These are phyloP conservation scores for Salix dunnii DNA, from an alignment of 345 rosid genomes.

Conservation along the genomic window DNA sequence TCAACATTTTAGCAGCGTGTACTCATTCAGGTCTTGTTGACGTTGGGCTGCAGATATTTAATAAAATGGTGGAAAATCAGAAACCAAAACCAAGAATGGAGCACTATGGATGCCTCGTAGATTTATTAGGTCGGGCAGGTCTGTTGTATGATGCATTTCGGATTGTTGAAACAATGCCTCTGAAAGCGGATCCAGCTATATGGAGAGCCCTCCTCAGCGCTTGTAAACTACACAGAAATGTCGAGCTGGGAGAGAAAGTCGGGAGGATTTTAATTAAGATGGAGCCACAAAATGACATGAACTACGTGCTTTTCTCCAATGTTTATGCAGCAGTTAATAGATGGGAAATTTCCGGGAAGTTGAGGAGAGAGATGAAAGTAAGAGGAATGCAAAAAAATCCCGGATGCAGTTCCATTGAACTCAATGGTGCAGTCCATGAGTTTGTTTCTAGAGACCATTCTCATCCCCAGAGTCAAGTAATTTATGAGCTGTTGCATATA, in stretches of 20 bases:
- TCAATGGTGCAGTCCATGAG: conserved; percentile 19
- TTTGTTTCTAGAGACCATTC: conserved; percentile 18
- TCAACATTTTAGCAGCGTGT: conserved; percentile 21
- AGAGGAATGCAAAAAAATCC: conserved; percentile 18
- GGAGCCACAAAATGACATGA: conserved; percentile 22
- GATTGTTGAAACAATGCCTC: conserved; percentile 13
- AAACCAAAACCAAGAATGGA: conserved; percentile 10
- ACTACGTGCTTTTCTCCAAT: conserved; percentile 26
- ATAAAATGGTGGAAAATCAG: conserved; percentile 13
- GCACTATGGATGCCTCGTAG: conserved; percentile 20
- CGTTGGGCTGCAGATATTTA: conserved; percentile 17
- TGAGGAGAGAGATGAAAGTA: conserved; percentile 20
- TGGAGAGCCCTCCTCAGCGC: conserved; percentile 21
- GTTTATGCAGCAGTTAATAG: conserved; percentile 15
- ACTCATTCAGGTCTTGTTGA: conserved; percentile 26
- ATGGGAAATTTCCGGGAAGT: conserved; percentile 14
- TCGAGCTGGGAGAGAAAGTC: conserved; percentile 15
- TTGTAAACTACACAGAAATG: conserved; percentile 16
- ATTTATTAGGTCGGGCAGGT: conserved; percentile 17
- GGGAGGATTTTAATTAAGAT: conserved; percentile 18
- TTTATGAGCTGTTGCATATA: conserved; percentile 2
- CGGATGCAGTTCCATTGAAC: conserved; percentile 20
- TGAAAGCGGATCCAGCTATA: conserved; percentile 9
- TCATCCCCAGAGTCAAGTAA: conserved; percentile 8
- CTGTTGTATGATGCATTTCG: conserved; percentile 12